Evolutionary conservation across 208 protist genomes (phyloP).

Genomic region (Endotrypanum monterogeii): DNA sequence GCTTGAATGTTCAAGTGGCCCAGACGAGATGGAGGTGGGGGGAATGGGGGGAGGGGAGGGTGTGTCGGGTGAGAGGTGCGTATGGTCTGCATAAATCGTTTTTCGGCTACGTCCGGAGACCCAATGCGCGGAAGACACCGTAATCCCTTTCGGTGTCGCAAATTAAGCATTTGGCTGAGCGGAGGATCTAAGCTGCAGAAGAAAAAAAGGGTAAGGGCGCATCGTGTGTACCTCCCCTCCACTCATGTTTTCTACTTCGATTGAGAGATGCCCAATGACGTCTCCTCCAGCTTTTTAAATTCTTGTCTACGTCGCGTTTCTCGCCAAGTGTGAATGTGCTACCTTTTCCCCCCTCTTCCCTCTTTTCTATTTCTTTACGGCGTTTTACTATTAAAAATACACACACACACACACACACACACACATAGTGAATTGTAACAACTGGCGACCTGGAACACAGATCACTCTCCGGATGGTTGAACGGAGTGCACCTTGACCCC

Average conservation of each 20-base stretch:
- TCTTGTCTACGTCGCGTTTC: neutral
- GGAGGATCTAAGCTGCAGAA: neutral
- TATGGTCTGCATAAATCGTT: neutral
- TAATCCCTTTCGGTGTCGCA: neutral
- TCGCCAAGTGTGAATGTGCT: neutral
- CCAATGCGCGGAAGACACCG: neutral
- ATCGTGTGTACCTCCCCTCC: neutral
- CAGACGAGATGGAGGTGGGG: neutral
- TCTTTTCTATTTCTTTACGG: neutral
- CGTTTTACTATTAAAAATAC: neutral
- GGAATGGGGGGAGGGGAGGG: too few species aligned
- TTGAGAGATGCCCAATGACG: neutral
- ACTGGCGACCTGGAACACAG: neutral
- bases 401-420: neutral
- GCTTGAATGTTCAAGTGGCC: neutral
- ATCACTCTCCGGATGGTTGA: neutral
- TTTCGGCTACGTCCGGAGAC: neutral
- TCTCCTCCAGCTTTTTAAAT: too few species aligned
- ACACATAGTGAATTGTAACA: neutral
- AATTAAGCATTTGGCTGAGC: neutral
- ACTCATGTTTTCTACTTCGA: neutral
- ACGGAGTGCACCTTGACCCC: neutral
- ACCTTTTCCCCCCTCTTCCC: neutral
- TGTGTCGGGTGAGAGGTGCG: neutral
- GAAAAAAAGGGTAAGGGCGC: too few species aligned